Base-by-base conservation (phyloP, 495 filamentous ascomycete genomes). In the Hypoxylon lienhwacheense region DNA sequence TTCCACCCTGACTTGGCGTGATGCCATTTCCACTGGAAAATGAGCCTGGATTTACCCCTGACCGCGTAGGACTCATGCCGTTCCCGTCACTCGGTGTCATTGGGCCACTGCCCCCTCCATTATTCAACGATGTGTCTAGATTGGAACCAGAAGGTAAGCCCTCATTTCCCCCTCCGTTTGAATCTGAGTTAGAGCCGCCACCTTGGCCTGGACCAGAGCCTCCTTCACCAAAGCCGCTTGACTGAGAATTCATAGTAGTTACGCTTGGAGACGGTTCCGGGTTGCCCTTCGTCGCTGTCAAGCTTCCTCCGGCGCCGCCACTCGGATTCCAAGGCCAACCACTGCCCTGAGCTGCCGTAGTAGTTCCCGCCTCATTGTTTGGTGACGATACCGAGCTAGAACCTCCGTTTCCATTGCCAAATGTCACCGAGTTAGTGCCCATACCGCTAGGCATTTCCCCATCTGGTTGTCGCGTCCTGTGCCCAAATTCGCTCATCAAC, bases 361-460 rank as follows among this genome's bases (percentile, higher is more conserved):
- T 15, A 15, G 26, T 56, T 15, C 42, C 46, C 15, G 19, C 34
- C 17, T 33, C 49, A 20, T 39, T 45, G 39, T 36, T 24, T 4
- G 39, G 29, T n/a, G 32, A 40, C 11, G 39, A 40, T 7, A 34
- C 34, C 8, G 47, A 33, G 14, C 34, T 19, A 15, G 47, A 14
- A 17, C 41, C 47, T 41, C 39, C 47, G 7, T 39, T 41, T n/a
- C 33, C 35, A 45, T n/a, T n/a, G 16, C 21, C 7, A 29, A 28
- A 29, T 15, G 39, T 14, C 16, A 48, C 32, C 16, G 53, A 40
- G 21, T 19, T 49, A 1, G 12, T n/a, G n/a, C 40, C n/a, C 39
- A 61, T 31, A 28, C 40, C 54, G 22, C 33, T 43, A 21, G 64
- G 64, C 26, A 65, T 32, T 7, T 56, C 43, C 7, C 61, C 64